Evolutionary conservation across 2,329 filamentous ascomycete genomes (phyloP), one percentile per base, ranked within the genome.

Genomic region (Xylaria hypoxylon): DNA sequence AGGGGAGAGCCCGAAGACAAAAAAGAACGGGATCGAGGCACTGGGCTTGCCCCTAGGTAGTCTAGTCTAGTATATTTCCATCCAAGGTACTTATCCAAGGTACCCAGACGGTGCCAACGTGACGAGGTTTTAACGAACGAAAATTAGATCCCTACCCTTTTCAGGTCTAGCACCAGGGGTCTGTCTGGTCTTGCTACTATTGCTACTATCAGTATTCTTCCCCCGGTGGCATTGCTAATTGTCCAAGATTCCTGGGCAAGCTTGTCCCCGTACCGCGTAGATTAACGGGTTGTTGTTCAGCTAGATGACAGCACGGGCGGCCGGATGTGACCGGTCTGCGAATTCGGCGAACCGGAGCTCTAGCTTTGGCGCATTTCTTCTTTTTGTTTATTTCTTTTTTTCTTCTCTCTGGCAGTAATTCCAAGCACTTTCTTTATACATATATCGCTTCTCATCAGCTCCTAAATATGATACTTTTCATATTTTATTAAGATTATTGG

Each of bases 281-380:
- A 28, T 6, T 48, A 28, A 6, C 22, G 10, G 3, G 45, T 31
- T 5, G 42, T 24, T 26, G 19, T 26, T 15, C n/a, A 15, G 26
- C 6, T 50, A 50, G 50, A 10, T 24, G 38, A 19, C 35, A 28
- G 38, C 44, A 47, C 59, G 64, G 64, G 56, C 42, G 28, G 64
- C 61, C 67, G 67, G 67, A 69, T 67, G 48, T 52, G 57, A 48
- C n/a, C 59, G 50, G 56, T 17, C 19, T n/a, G 51, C 24, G 33
- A 35, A 51, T 57, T 68, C 66, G 64, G 67, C 64, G 64, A 64
- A 64, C 50, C 64, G 64, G 67, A 69, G 57, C 60, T 67, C 50
- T 57, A 13, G 50, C 35, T 38, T 67, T 63, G 52, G 59, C 62
- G 42, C 62, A 24, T 50, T 33, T 28, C 11, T 11, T 7, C 6